Percentiles rank a stretch among this genome's conserved stretches.
Evolutionary conservation across 2,329 filamentous ascomycete genomes (phyloP).

Genomic region (Pseudogymnoascus sp.): DNA sequence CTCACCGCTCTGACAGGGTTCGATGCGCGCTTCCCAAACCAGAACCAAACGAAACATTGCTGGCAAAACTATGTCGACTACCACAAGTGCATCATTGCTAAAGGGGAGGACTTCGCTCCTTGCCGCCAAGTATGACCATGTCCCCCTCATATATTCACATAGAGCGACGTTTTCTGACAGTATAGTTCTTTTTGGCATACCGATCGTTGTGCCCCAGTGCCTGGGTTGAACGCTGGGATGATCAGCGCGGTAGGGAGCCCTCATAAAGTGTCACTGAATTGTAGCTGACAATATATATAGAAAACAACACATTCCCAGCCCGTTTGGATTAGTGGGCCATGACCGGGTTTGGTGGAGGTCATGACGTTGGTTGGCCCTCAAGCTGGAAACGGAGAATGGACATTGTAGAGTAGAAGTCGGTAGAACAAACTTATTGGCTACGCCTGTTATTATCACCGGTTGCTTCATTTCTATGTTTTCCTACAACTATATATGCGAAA

Average conservation of each 20-base stretch:
- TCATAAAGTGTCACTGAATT: conserved; percentile 22
- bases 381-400: not conserved
- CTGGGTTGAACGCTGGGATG: conserved; percentile 93
- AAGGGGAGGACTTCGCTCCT: conserved; percentile 96
- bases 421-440: conserved; percentile 8
- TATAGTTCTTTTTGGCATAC: conserved; percentile 90
- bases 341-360: not conserved
- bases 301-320: conserved; percentile 59
- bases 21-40: conserved; percentile 97
- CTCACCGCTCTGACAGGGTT: conserved; percentile 54
- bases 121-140: conserved; percentile 72
- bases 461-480: not conserved
- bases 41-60: conserved; percentile 99
- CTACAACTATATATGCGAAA: not conserved
- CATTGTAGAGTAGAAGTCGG: conserved; percentile 10
- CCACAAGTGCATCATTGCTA: conserved; percentile 98
- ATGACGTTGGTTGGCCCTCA: not conserved
- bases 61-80: conserved; percentile 99
- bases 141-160: conserved; percentile 16
- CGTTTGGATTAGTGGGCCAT: conserved; percentile 45
- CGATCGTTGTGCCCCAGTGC: conserved; percentile 92
- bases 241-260: conserved; percentile 75
- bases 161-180: conserved; percentile 21
- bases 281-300: conserved; percentile 32
- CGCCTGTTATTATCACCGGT: not conserved